Evolutionary conservation across 2,329 filamentous ascomycete species (phyloP).

Genomic region (Beauveria australis): DNA sequence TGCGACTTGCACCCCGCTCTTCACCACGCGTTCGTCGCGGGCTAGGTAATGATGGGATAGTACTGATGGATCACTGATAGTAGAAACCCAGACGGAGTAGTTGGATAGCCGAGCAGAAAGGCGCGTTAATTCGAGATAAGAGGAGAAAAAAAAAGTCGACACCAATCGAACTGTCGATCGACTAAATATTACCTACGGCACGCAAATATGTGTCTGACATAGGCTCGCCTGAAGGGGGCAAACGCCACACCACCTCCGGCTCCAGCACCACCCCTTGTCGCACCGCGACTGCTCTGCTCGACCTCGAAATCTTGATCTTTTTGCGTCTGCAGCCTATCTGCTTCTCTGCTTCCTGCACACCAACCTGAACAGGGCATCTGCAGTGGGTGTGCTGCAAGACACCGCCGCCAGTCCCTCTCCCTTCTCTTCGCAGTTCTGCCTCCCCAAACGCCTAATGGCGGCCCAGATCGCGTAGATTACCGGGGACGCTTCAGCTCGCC

Average conservation of each 20-base stretch:
- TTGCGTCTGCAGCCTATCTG: background rate
- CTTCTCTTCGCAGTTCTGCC: background rate
- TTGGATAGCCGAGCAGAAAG: background rate
- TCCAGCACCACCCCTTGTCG: constrained; percentile 1
- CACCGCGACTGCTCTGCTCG: constrained; percentile 1
- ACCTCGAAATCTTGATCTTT: constrained; percentile 6
- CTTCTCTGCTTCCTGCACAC: background rate
- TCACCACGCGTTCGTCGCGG: background rate
- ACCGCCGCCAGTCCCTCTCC: background rate
- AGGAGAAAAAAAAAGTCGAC: too few relatives aligned
- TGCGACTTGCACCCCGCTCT: constrained; percentile 4
- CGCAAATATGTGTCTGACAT: background rate
- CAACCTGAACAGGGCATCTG: background rate
- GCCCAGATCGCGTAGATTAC: background rate
- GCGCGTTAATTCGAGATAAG: background rate
- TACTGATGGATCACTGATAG: background rate
- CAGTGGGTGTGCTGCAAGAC: background rate
- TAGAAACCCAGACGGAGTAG: background rate
- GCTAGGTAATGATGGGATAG: too few relatives aligned
- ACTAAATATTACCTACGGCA: too few relatives aligned
- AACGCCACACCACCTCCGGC: background rate
- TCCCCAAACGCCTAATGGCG: constrained; percentile 6
- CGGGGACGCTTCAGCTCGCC: background rate
- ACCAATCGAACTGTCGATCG: too few relatives aligned
- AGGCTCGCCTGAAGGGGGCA: constrained; percentile 2